Percentiles rank a stretch among this genome's conserved stretches.
Conservation (phyloP, 1,139 yeast genomes). For the Debaryomyces singareniensis region DNA sequence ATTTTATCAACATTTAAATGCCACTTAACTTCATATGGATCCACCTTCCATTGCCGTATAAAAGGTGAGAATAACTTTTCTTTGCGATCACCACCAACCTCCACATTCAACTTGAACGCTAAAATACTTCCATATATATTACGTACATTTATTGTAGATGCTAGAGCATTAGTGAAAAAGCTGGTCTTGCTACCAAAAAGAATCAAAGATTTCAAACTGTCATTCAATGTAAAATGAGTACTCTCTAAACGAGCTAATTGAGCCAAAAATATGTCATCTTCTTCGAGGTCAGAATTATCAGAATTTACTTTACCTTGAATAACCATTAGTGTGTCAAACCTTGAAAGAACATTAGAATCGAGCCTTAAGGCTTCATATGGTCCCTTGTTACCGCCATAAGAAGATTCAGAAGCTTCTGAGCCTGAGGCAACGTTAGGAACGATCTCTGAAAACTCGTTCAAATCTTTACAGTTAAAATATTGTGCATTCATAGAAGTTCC, state of each 20-base stretch:
- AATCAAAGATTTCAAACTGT: conserved; percentile 25
- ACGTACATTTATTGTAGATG: too few relatives aligned
- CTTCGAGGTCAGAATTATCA: conserved; percentile 9
- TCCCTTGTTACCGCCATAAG: conserved; percentile 37
- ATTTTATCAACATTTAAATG: conserved; percentile 41
- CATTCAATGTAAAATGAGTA: conserved; percentile 20
- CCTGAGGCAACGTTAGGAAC: conserved; percentile 42
- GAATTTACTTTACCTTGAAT: conserved; percentile 13
- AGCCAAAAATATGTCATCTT: conserved; percentile 33
- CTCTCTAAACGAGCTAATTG: conserved; percentile 12
- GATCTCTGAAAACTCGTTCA: conserved; percentile 21
- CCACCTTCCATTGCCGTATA: conserved; percentile 59
- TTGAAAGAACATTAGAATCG: conserved; percentile 23
- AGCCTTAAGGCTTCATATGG: conserved; percentile 46
- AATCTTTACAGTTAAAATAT: conserved; percentile 38
- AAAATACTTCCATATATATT: conserved; percentile 60
- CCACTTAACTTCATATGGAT: conserved; percentile 76
- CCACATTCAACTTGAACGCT: conserved; percentile 40
- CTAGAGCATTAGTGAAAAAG: too few relatives aligned
- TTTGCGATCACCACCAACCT: conserved; percentile 3
- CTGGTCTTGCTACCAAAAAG: too few relatives aligned
- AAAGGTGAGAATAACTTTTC: conserved; percentile 47
- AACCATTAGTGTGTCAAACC: conserved; percentile 46
- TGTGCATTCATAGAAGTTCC: conserved; percentile 13
- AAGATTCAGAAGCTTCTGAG: conserved; percentile 38